Evolutionary conservation across 345 rosid species (phyloP).

Genomic region (Brassica incana): DNA sequence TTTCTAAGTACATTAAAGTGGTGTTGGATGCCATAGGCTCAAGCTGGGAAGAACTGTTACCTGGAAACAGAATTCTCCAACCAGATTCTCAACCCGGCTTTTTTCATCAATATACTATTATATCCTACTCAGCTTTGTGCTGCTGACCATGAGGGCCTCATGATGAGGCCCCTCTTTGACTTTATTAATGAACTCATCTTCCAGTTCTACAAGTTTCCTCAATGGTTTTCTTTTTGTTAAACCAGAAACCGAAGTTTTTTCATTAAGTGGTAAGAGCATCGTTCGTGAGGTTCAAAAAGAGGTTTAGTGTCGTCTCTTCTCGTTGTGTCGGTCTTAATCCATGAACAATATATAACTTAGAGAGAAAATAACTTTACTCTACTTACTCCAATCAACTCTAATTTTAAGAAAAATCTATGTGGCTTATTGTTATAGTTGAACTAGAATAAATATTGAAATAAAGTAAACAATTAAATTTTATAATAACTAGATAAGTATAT

Average conservation of each 20-base stretch:
- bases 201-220: conserved; percentile 60
- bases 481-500: no score
- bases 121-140: conserved; percentile 50
- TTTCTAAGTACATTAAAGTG: conserved; percentile 54
- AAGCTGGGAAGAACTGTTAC: conserved; percentile 66
- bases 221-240: conserved; percentile 48
- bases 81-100: conserved; percentile 58
- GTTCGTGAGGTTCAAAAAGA: conserved; percentile 59
- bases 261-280: conserved; percentile 41
- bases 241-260: conserved; percentile 49
- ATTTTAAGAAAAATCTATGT: neutral
- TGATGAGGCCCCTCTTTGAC: conserved; percentile 59
- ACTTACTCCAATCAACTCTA: neutral
- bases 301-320: conserved; percentile 59
- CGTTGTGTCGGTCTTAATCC: conserved; percentile 20
- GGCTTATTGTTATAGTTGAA: neutral
- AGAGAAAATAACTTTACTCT: neutral
- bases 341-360: neutral
- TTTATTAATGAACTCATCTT: conserved; percentile 69
- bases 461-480: neutral
- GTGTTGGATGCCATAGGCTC: conserved; percentile 55
- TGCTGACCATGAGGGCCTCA: conserved; percentile 26
- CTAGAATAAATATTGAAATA: neutral
- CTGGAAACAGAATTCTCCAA: conserved; percentile 57
- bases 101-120: conserved; percentile 57